A percentile compares a stretch with the other conserved stretches of the same genome.
Conservation (phyloP, 805 yeast species). For the Saccharomyces jurei region DNA sequence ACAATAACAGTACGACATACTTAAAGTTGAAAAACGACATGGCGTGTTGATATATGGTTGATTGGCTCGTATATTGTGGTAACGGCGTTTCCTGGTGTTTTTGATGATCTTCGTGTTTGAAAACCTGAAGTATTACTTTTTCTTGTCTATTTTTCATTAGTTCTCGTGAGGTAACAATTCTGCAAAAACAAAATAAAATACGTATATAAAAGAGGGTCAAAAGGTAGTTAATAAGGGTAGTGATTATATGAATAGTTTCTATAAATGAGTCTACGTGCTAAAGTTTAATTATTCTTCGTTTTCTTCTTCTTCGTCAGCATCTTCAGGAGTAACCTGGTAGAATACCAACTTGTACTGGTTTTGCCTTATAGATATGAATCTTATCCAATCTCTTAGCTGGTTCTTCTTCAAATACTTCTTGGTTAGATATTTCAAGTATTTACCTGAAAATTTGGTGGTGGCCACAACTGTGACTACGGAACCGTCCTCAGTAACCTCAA, state of each 20-base stretch:
- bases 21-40: conserved; percentile 28
- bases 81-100: not conserved
- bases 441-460: conserved; percentile 95
- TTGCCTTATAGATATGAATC: conserved; percentile 93
- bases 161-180: not conserved
- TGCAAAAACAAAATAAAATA: not conserved
- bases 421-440: conserved; percentile 98
- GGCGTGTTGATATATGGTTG: not conserved
- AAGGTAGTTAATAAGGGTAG: not conserved
- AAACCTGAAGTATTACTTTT: not conserved
- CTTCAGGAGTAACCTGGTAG: conserved; percentile 97
- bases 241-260: not conserved
- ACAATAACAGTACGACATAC: conserved; percentile 12
- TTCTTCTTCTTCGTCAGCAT: conserved; percentile 68
- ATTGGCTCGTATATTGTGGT: not conserved
- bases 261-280: not conserved
- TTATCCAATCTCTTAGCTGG: conserved; percentile 99
- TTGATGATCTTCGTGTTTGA: not conserved
- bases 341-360: conserved; percentile 95
- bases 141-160: not conserved
- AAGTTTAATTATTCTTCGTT: conserved; percentile 46
- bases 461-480: conserved; percentile 82
- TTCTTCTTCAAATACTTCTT: conserved; percentile 99
- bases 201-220: not conserved
- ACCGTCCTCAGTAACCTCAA: conserved; percentile 84